These are phyloP conservation scores for Tolypocladium ophioglossoides DNA, from an alignment of 2,329 filamentous ascomycete genomes.

Conservation along the genomic window DNA sequence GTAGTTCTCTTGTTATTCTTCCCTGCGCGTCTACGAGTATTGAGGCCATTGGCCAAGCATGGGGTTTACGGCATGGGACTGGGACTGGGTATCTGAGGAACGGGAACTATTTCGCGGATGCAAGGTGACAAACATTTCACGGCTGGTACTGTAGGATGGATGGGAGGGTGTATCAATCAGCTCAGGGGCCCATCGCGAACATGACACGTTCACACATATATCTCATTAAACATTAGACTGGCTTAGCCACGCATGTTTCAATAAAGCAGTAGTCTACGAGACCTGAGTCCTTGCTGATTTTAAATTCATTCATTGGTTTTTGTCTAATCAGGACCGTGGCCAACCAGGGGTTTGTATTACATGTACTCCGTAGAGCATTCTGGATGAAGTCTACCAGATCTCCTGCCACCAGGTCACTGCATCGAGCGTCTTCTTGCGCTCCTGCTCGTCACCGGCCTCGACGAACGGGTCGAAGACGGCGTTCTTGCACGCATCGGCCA, in stretches of 20 bases:
- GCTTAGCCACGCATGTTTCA: background rate
- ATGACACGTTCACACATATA: background rate
- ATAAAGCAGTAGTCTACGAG: background rate
- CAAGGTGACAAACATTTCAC: background rate
- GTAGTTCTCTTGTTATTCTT: background rate
- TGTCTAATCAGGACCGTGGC: too few relatives aligned
- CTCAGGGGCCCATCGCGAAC: background rate
- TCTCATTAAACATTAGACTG: background rate
- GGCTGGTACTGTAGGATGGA: background rate
- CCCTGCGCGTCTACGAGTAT: background rate
- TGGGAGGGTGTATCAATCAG: background rate
- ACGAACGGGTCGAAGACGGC: slow-evolving; percentile 41
- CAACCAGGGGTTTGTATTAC: background rate
- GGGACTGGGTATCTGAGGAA: background rate
- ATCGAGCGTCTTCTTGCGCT: slow-evolving; percentile 26
- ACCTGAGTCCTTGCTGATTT: too few relatives aligned
- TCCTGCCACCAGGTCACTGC: slow-evolving; percentile 44
- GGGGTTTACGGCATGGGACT: background rate
- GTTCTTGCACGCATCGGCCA: slow-evolving; percentile 43
- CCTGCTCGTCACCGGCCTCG: slow-evolving; percentile 23
- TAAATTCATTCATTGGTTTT: too few relatives aligned
- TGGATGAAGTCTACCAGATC: slow-evolving; percentile 35
- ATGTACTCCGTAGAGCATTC: too few relatives aligned
- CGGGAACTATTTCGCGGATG: background rate
- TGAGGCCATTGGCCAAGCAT: background rate